Conservation (phyloP, 768 basidiomycete species). For the Collybiopsis luxurians region DNA sequence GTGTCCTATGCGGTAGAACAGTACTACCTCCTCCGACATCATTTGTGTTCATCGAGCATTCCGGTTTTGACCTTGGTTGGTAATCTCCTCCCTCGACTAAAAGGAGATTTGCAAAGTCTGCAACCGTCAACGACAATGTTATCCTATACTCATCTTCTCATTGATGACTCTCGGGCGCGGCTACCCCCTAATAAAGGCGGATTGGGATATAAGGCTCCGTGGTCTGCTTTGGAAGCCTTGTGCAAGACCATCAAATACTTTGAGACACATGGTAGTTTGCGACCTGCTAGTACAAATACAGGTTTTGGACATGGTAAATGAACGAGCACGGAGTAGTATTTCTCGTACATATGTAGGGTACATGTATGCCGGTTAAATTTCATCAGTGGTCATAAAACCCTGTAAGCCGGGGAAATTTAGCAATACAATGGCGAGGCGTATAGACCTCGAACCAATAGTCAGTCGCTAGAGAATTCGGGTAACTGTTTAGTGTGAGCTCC, state of each 20-base stretch:
- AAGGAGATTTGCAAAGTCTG: slow-evolving; percentile 31
- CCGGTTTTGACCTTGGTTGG: neutral
- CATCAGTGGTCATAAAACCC: too few species aligned
- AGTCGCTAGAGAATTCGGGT: too few species aligned
- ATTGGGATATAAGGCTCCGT: slow-evolving; percentile 30
- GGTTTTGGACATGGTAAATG: slow-evolving; percentile 4
- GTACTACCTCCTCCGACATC: slow-evolving; percentile 14
- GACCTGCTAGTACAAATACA: neutral
- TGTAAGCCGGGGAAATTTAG: too few species aligned
- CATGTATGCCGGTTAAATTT: too few species aligned
- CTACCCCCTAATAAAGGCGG: slow-evolving; percentile 30
- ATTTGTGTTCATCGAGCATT: neutral
- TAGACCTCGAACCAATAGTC: too few species aligned
- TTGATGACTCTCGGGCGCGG: slow-evolving; percentile 38
- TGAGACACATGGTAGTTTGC: slow-evolving; percentile 10
- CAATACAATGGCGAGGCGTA: too few species aligned
- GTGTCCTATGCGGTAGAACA: slow-evolving; percentile 18
- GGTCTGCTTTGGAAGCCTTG: slow-evolving; percentile 28
- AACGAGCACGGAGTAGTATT: too few species aligned
- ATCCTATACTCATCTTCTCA: slow-evolving; percentile 31
- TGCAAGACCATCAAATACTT: slow-evolving; percentile 33
- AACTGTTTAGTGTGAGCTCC: too few species aligned
- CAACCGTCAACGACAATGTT: slow-evolving; percentile 37
- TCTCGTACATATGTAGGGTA: too few species aligned
- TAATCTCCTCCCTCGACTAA: slow-evolving; percentile 10